phyloP scores from a whole-genome alignment of 192 early-diverging fungal species.

The Linnemannia exigua region DNA sequence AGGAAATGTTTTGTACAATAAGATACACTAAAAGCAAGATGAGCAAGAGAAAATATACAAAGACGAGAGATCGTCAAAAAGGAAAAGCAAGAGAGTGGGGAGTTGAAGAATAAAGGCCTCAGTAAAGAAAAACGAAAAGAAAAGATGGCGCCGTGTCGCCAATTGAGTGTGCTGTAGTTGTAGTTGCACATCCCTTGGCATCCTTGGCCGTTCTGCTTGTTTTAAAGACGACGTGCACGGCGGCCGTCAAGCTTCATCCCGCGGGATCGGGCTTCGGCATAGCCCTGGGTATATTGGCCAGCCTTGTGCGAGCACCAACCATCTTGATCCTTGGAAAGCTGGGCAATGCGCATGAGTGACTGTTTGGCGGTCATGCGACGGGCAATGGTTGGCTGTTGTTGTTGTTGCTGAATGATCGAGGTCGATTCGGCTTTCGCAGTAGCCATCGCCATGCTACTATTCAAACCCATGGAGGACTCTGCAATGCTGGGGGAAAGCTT shows the following conservation, averaged over 20 bases:
- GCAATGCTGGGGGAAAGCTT: constrained; percentile 29
- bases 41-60: constrained; percentile 4
- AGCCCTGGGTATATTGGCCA: constrained; percentile 39
- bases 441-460: constrained; percentile 2
- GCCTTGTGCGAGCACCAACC: constrained; percentile 47
- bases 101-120: no score
- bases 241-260: constrained; percentile 33
- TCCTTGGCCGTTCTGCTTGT: neutral
- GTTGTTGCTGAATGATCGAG: neutral
- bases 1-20: constrained; percentile 7
- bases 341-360: constrained; percentile 48
- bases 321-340: constrained; percentile 23
- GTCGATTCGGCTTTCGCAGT: neutral
- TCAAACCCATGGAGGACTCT: constrained; percentile 15
- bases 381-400: neutral
- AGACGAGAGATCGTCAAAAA: neutral
- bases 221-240: constrained; percentile 35
- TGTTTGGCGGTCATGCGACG: constrained; percentile 34
- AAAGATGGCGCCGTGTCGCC: neutral
- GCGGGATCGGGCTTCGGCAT: constrained; percentile 25
- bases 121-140: neutral
- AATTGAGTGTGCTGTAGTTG: neutral
- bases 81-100: neutral
- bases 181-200: neutral
- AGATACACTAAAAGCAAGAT: neutral